Evolutionary conservation across 2,329 filamentous ascomycete genomes (phyloP).

Genomic region (Penicillium sp.): DNA sequence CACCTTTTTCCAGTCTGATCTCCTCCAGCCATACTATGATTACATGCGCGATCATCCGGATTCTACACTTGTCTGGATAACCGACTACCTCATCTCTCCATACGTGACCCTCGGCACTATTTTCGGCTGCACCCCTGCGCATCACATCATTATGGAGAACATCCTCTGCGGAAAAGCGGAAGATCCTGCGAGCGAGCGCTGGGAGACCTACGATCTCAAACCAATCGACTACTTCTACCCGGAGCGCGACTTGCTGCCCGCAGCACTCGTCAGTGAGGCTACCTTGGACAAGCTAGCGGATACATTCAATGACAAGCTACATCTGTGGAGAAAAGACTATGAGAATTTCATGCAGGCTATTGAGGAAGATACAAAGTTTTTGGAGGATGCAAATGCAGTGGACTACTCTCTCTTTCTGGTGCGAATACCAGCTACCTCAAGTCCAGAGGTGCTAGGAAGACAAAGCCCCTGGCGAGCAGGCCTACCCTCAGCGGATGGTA

Average conservation of each 20-base stretch:
- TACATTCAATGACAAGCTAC: conserved; percentile 67
- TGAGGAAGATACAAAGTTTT: conserved; percentile 64
- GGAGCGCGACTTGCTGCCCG: conserved; percentile 70
- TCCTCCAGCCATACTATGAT: conserved; percentile 65
- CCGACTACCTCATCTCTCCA: conserved; percentile 66
- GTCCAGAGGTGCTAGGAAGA: conserved; percentile 37
- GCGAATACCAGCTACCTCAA: conserved; percentile 53
- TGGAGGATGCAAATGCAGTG: conserved; percentile 66
- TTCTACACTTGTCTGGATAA: conserved; percentile 71
- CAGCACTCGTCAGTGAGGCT: conserved; percentile 64
- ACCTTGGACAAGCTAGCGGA: conserved; percentile 69
- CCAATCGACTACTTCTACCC: conserved; percentile 76
- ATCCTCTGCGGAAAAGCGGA: conserved; percentile 64
- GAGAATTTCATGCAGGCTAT: conserved; percentile 60
- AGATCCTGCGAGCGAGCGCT: conserved; percentile 51
- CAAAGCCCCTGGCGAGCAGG: conserved; percentile 63
- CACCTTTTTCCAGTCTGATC: conserved; percentile 68
- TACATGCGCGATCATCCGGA: conserved; percentile 64
- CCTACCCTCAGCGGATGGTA: conserved; percentile 62
- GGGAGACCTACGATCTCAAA: conserved; percentile 77
- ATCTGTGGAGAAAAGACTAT: conserved; percentile 59
- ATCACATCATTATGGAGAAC: conserved; percentile 81
- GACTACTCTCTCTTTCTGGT: conserved; percentile 77
- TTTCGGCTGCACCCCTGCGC: conserved; percentile 65
- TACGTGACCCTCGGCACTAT: conserved; percentile 62